Evolutionary conservation across 768 basidiomycete genomes (phyloP).

Genomic region (Tephrocybe sp.): DNA sequence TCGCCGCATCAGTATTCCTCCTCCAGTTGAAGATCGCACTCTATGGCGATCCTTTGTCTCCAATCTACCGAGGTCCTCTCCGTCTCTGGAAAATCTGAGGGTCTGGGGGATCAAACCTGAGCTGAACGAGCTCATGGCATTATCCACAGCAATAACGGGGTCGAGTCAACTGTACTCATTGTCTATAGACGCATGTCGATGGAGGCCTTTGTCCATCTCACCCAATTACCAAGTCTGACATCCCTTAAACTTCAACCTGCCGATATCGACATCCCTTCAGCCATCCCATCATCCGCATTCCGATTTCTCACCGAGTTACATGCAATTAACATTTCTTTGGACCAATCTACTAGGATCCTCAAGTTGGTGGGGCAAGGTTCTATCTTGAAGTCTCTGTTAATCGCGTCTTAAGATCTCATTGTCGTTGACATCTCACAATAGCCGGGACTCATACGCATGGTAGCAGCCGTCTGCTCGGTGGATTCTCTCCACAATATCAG

Average conservation of each 20-base stretch:
- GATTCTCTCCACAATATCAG: neutral
- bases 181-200: neutral
- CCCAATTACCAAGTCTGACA: neutral
- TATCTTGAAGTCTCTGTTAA: neutral
- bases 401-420: neutral
- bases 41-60: neutral
- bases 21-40: neutral
- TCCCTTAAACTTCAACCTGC: neutral
- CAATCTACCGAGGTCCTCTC: neutral
- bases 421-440: neutral
- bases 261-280: neutral
- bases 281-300: neutral
- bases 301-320: neutral
- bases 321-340: neutral
- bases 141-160: neutral
- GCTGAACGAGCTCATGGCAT: no score
- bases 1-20: neutral
- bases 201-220: neutral
- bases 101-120: no score
- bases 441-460: neutral
- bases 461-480: neutral
- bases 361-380: neutral
- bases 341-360: neutral
- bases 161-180: neutral
- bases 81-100: neutral